These are phyloP conservation scores for Populus nigra DNA, from an alignment of 345 rosid genomes.

Conservation along the genomic window DNA sequence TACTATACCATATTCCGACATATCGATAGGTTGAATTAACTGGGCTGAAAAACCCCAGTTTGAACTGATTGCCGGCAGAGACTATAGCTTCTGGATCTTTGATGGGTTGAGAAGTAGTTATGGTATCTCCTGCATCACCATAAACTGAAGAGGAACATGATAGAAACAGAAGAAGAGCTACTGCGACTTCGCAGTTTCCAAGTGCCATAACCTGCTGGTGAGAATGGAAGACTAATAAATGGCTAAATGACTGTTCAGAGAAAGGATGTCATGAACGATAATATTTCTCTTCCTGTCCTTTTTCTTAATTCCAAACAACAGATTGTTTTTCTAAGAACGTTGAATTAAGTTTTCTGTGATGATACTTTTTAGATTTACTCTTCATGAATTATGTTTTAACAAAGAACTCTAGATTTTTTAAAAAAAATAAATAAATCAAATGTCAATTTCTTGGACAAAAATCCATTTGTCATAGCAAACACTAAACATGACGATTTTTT, in stretches of 20 bases:
- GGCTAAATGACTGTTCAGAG: not conserved
- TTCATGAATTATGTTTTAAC: too few relatives aligned
- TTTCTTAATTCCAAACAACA: too few relatives aligned
- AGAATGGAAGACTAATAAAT: not conserved
- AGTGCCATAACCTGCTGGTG: not conserved
- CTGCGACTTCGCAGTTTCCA: not conserved
- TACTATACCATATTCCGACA: slow-evolving; percentile 11
- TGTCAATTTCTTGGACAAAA: too few relatives aligned
- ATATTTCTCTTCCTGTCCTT: not conserved
- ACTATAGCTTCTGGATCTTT: slow-evolving; percentile 6
- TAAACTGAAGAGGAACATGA: not conserved
- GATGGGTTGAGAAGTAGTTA: not conserved
- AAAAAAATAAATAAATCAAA: too few relatives aligned
- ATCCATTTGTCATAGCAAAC: too few relatives aligned
- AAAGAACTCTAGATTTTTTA: too few relatives aligned
- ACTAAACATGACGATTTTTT: too few relatives aligned
- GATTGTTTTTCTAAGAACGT: too few relatives aligned
- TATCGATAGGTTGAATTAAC: not conserved
- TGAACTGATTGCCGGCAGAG: not conserved
- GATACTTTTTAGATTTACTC: too few relatives aligned
- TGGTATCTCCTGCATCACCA: not conserved
- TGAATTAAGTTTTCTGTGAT: too few relatives aligned
- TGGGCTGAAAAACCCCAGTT: not conserved
- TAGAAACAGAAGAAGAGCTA: not conserved
- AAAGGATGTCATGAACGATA: not conserved